Conservation (phyloP, 192 early-diverging fungal species). For the Backusella mclennaniae region DNA sequence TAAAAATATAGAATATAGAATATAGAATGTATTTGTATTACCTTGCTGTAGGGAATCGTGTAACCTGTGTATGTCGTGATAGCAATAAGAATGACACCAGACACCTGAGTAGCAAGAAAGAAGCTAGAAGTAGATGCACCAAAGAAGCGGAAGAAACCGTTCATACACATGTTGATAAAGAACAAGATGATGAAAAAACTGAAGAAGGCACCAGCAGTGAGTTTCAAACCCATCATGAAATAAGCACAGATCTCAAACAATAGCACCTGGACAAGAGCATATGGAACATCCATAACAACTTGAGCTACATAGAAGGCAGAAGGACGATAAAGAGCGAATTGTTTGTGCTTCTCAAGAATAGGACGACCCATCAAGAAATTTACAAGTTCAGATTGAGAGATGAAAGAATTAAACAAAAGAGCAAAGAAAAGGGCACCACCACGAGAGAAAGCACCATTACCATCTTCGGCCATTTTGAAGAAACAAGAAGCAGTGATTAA, state of each 20-base stretch:
- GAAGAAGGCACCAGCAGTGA: slow-evolving; percentile 47
- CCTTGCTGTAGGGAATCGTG: slow-evolving; percentile 47
- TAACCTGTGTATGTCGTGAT: slow-evolving; percentile 60
- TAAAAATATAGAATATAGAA: too few species aligned
- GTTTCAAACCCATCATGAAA: slow-evolving; percentile 49
- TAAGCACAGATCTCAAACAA: slow-evolving; percentile 58
- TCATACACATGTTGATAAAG: slow-evolving; percentile 53
- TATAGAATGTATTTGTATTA: too few species aligned
- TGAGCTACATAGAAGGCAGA: slow-evolving; percentile 56
- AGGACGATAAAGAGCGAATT: slow-evolving; percentile 66
- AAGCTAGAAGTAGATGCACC: slow-evolving; percentile 49
- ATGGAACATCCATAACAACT: slow-evolving; percentile 51
- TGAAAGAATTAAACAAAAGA: slow-evolving; percentile 49
- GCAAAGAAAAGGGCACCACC: slow-evolving; percentile 76
- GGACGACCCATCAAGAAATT: slow-evolving; percentile 68
- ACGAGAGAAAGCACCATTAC: slow-evolving; percentile 72
- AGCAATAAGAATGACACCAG: slow-evolving; percentile 52
- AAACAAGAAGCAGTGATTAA: slow-evolving; percentile 73
- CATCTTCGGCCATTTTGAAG: slow-evolving; percentile 53
- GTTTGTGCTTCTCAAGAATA: slow-evolving; percentile 77
- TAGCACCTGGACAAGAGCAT: slow-evolving; percentile 41
- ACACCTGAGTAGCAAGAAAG: slow-evolving; percentile 50
- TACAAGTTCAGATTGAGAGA: slow-evolving; percentile 69
- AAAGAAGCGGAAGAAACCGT: slow-evolving; percentile 60
- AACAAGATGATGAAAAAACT: slow-evolving; percentile 55